Percentiles rank a stretch among this genome's conserved stretches.
Evolutionary conservation across 2,329 filamentous ascomycete species (phyloP).

Genomic region (Pseudogymnoascus sp.): DNA sequence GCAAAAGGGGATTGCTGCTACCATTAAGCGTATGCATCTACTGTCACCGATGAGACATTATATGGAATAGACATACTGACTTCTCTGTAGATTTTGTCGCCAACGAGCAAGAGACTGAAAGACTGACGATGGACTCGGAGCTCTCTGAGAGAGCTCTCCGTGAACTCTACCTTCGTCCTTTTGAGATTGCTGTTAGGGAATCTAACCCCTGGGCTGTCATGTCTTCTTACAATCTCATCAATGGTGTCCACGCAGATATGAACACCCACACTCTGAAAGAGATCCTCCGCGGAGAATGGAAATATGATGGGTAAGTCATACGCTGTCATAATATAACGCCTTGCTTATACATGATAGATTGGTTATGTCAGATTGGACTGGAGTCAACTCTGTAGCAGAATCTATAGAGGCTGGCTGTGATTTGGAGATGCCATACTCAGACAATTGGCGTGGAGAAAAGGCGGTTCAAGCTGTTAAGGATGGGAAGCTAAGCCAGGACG

Average conservation of each 20-base stretch:
- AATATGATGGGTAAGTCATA: constrained; percentile 46
- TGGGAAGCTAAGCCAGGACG: constrained; percentile 37
- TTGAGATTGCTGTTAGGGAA: constrained; percentile 63
- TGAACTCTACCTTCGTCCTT: constrained; percentile 66
- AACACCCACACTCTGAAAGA: constrained; percentile 45
- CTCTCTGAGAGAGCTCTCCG: constrained; percentile 57
- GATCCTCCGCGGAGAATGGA: constrained; percentile 53
- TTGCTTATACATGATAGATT: constrained; percentile 29
- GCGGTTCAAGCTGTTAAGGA: constrained; percentile 43
- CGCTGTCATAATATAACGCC: background rate
- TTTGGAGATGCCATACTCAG: constrained; percentile 49
- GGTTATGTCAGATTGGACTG: constrained; percentile 52
- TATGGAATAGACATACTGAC: constrained; percentile 10
- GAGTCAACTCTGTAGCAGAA: constrained; percentile 47
- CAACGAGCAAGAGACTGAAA: constrained; percentile 66
- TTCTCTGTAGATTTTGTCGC: constrained; percentile 48
- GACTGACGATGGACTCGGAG: constrained; percentile 54
- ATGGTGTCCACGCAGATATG: constrained; percentile 53
- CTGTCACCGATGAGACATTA: background rate
- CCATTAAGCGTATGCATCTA: constrained; percentile 57
- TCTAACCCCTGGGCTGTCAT: constrained; percentile 62
- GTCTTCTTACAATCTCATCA: constrained; percentile 60
- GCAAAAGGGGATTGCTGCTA: constrained; percentile 64
- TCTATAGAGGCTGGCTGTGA: constrained; percentile 48
- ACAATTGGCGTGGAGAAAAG: constrained; percentile 48